A percentile compares a stretch with the other conserved stretches of the same genome.
These are phyloP conservation scores for Dendrobium nobile DNA, from an alignment of 106 monocot species.

Conservation along the genomic window DNA sequence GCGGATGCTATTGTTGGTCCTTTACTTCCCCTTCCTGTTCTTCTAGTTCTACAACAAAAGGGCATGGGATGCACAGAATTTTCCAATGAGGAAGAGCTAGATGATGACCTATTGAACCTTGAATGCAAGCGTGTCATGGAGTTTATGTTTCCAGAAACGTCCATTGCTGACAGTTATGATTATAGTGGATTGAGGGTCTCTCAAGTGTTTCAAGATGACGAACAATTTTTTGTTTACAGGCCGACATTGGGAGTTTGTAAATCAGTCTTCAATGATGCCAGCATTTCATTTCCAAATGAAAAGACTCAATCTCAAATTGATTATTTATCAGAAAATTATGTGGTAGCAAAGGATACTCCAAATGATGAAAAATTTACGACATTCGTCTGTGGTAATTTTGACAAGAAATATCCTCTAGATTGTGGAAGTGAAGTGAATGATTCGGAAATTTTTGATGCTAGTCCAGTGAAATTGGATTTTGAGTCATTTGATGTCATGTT, in stretches of 20 bases:
- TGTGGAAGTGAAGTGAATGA: slow-evolving; percentile 6
- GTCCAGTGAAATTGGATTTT: slow-evolving; percentile 44
- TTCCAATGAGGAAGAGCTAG: background rate
- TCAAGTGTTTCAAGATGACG: slow-evolving; percentile 24
- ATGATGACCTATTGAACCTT: slow-evolving; percentile 19
- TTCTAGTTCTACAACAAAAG: slow-evolving; percentile 40
- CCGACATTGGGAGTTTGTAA: slow-evolving; percentile 5
- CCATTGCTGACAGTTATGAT: slow-evolving; percentile 22
- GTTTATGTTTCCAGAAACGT: slow-evolving; percentile 35
- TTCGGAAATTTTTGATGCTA: slow-evolving; percentile 43
- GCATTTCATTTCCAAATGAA: background rate
- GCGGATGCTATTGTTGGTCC: slow-evolving; percentile 62
- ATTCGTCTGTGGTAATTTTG: slow-evolving; percentile 50
- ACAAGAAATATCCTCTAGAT: slow-evolving; percentile 1
- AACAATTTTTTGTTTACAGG: slow-evolving; percentile 48
- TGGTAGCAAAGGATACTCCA: background rate
- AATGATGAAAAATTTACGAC: slow-evolving; percentile 47
- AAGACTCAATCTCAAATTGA: slow-evolving; percentile 7
- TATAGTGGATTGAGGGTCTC: slow-evolving; percentile 22
- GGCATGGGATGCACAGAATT: background rate
- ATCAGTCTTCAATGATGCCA: background rate
- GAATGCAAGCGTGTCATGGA: slow-evolving; percentile 26
- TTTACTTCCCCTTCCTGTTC: slow-evolving; percentile 65
- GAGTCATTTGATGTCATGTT: slow-evolving; percentile 19
- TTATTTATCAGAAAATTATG: background rate